Base-by-base conservation (phyloP, 2,329 filamentous ascomycete species). In the Tolypocladium endophyticum region DNA sequence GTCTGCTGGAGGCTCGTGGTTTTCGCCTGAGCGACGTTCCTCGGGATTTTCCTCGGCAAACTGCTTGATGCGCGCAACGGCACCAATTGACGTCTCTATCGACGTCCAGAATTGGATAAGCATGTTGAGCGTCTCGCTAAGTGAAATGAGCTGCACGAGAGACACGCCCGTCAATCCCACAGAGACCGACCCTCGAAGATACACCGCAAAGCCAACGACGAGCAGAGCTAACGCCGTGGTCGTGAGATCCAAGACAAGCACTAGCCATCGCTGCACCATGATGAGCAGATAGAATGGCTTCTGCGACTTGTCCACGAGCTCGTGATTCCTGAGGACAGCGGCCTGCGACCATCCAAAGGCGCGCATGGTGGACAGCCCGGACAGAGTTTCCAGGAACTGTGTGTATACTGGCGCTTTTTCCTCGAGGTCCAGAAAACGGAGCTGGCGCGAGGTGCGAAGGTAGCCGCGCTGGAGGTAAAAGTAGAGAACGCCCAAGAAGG, bases 191-290 rank as follows among this genome's bases (percentile, higher is more conserved):
- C 61, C 61, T 6, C 66, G 63, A 12, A 72, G 64, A 47, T 66
- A 59, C 20, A 81, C 74, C 1, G 79, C 76, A 12, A 82, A 79
- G 68, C 47, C 71, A 20, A 83, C 76, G 4, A 82, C 65, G 8
- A 81, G 64, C 1, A 79, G 71, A 1, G 79, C 78, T 18, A 83
- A 71, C 3, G 65, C 75, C 0, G 78, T 74, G 0, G 80, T 77
- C 0, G 79, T 71, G 35, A 83, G 66, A 60, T 82, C 79, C 1
- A 84, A 66, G 0, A 81, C 78, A 1, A 85, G 68, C 0, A 72
- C 76, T 0, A 84, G 71, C 83, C 83, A 86, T 41, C 80, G 75
- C 65, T 87, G 84, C 4, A 84, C 76, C 45, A 78, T 77, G 59
- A 76, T 80, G 7, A 86, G 73, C 0, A 85, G 73, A 64, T 87